Percentiles rank a stretch among this genome's conserved stretches.
Conservation (phyloP, 176 grass and related monocot genomes). For the Calamus simplicifolius region DNA sequence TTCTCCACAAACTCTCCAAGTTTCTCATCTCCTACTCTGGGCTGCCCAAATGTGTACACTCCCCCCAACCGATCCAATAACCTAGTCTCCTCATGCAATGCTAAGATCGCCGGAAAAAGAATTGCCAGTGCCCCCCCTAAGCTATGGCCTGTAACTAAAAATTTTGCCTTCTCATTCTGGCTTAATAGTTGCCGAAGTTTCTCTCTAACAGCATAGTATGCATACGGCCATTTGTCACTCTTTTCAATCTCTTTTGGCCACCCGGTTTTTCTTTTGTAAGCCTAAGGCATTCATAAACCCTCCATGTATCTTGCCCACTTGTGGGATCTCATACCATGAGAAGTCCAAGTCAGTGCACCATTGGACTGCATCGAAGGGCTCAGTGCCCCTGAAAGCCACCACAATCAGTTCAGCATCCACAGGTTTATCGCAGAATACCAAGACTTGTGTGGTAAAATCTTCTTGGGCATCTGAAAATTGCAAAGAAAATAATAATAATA, state of each 20-base stretch:
- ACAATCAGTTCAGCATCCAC: constrained; percentile 41
- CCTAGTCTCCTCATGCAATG: constrained; percentile 30
- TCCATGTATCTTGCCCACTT: constrained; percentile 32
- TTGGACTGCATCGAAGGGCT: constrained; percentile 30
- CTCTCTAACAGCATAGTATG: constrained; percentile 66
- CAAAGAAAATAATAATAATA: too few relatives aligned
- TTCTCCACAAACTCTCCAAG: constrained; percentile 36
- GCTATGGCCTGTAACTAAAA: constrained; percentile 73
- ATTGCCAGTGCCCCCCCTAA: constrained; percentile 72
- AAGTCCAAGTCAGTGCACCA: constrained; percentile 51
- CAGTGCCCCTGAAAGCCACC: constrained; percentile 52
- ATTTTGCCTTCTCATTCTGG: constrained; percentile 18
- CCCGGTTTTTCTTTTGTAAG: constrained; percentile 33
- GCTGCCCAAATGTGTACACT: constrained; percentile 85
- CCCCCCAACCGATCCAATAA: constrained; percentile 37
- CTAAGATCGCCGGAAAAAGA: constrained; percentile 55
- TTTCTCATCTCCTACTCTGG: constrained; percentile 42
- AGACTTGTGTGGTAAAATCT: constrained; percentile 33
- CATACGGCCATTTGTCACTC: constrained; percentile 17
- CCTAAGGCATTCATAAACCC: constrained; percentile 48
- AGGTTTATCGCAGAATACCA: constrained; percentile 35
- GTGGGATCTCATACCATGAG: constrained; percentile 61
- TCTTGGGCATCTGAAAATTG: constrained; percentile 27
- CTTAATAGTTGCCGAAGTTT: constrained; percentile 27
- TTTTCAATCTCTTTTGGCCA: constrained; percentile 23